Base-by-base conservation (phyloP, 371 early-diverging fungal species). In the Fennellomyces sp. region DNA sequence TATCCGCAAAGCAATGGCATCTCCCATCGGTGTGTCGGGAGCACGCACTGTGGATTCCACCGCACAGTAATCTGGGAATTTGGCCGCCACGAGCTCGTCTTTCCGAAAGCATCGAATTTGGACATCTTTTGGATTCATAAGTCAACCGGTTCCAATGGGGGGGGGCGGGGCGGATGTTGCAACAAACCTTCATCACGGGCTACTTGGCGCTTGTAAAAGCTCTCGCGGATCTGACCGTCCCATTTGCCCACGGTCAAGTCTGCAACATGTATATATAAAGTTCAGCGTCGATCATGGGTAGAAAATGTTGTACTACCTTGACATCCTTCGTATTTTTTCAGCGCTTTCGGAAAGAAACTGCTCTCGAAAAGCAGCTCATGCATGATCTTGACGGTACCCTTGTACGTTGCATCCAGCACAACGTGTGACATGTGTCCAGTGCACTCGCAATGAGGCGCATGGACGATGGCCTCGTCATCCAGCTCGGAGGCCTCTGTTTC, bases 291-390 rank as follows among this genome's bases (percentile, higher is more conserved):
- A 8, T 47, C 19, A 8, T 47, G 11, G 8, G 7, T 10, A 25
- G 13, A 10, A 31, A 35, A 4, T 17, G 39, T 39, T 39, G 5
- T 15, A 39, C 12, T 60, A 60, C 60, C 60, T 28, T 27, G 30
- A 50, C 41, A 60, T 19, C 45, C 45, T 27, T 60, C 42, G 15
- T 52, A 41, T 25, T 60, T 52, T 27, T 35, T 52, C n/a, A 60
- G 19, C 19, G 27, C 26, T 23, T 42, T 42, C 26, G 28, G 17
- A 36, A 60, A 39, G n/a, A 60, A 42, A 41, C 45, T 41, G 17
- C 48, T 52, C 17, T 39, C 15, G 30, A 60, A 60, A 21, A 60
- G 19, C 21, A 52, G 7, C 13, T 52, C 38, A 38, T 52, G 42
- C 38, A 60, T 41, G 10, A 10, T 19, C 23, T 51, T 45, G 3